Conservation (phyloP, 1,284 basidiomycete species). For the Ustilago shanxiensis region DNA sequence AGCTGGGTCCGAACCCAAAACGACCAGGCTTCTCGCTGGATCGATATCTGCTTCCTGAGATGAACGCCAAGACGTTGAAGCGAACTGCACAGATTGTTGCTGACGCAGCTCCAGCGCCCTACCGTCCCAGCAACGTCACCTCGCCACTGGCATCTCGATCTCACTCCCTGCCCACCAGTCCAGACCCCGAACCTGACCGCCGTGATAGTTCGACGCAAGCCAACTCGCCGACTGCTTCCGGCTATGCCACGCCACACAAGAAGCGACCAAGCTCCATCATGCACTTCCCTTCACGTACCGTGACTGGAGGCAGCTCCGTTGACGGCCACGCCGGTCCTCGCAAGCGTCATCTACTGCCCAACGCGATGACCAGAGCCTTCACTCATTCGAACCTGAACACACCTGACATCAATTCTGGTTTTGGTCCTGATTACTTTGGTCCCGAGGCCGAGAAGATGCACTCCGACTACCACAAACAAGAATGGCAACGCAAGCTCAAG, state of each 20-base stretch:
- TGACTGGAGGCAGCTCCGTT: slow-evolving; percentile 42
- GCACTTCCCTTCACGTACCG: slow-evolving; percentile 44
- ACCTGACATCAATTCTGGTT: slow-evolving; percentile 45
- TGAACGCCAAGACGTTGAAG: slow-evolving; percentile 68
- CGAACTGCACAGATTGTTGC: slow-evolving; percentile 67
- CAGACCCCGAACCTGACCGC: slow-evolving; percentile 22
- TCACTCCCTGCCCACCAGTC: slow-evolving; percentile 49
- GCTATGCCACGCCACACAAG: slow-evolving; percentile 45
- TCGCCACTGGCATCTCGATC: slow-evolving; percentile 44
- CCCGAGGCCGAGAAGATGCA: slow-evolving; percentile 47
- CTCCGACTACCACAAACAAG: slow-evolving; percentile 45
- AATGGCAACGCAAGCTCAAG: slow-evolving; percentile 68
- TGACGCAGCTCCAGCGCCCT: slow-evolving; percentile 59
- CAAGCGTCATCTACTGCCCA: slow-evolving; percentile 28
- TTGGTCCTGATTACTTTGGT: slow-evolving; percentile 62
- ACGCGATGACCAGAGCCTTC: slow-evolving; percentile 45
- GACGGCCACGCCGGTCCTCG: slow-evolving; percentile 22
- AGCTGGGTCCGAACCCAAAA: slow-evolving; percentile 78
- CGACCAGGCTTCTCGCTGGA: slow-evolving; percentile 79
- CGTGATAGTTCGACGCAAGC: slow-evolving; percentile 46
- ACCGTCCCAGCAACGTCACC: slow-evolving; percentile 37
- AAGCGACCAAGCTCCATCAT: slow-evolving; percentile 50
- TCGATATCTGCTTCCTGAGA: slow-evolving; percentile 72
- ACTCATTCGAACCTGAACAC: slow-evolving; percentile 58
- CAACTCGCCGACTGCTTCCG: slow-evolving; percentile 38